Base-by-base conservation (phyloP, 2,329 filamentous ascomycete genomes). In the Fusarium cyanostomum region DNA sequence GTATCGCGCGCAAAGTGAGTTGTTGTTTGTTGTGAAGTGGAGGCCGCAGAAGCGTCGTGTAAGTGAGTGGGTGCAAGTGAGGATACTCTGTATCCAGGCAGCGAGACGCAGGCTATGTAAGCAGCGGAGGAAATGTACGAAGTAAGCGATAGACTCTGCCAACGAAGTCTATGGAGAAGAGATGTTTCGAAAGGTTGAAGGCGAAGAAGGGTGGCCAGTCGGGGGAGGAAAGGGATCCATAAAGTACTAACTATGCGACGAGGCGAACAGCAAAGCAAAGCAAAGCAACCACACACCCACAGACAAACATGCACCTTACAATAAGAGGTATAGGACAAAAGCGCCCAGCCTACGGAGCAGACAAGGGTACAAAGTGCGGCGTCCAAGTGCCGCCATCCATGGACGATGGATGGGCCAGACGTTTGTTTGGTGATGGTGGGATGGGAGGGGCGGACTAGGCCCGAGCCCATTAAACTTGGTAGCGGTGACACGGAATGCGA, bases 71-170 rank as follows among this genome's bases (percentile, higher is more conserved):
- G 21, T 52, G 50, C 31, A 50, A 50, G 55, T 43, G 34, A 59
- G 41, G 69, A 72, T 71, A 71, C 46, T 73, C 68, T 71, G 64
- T 73, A 72, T 72, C 70, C 63, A 42, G 49, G 56, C 52, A 58
- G 53, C 49, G 52, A 56, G 48, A 57, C 35, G 59, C 48, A 59
- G 45, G 54, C 50, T 59, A 60, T 62, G 59, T 62, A 66, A 64
- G 52, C 48, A 50, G 45, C 59, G 41, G 45, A 70, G 60, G 62
- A 64, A 64, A 66, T 59, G 39, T 70, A 67, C 44, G 68, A 52
- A 62, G 70, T 67, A 64, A 48, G 44, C 33, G 46, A 43, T 64
- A 78, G 81, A 83, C 82, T 84, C 80, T 84, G 82, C 82, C 82
- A 84, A 84, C 82, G 82, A 84, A 84, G 82, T 75, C 74, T 68